Evolutionary conservation across 768 basidiomycete genomes (phyloP).

Genomic region (Collybiopsis luxurians): DNA sequence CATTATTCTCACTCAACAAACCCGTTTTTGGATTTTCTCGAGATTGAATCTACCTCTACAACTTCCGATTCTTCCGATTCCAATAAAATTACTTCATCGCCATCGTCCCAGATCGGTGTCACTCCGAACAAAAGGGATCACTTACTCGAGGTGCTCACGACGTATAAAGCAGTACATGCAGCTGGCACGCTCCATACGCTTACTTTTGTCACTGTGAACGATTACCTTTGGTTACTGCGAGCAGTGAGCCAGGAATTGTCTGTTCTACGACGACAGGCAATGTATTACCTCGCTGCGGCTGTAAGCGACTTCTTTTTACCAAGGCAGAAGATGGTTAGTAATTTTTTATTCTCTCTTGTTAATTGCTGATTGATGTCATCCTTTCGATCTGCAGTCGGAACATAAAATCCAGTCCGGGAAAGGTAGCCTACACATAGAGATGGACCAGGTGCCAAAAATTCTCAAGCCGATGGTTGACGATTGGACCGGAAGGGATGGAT

Average conservation of each 20-base stretch:
- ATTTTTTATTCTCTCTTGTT: background rate
- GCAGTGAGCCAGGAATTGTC: constrained; percentile 80
- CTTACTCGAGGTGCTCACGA: constrained; percentile 68
- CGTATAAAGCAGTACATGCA: constrained; percentile 78
- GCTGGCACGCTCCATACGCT: constrained; percentile 78
- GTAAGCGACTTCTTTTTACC: constrained; percentile 99
- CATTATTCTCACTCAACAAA: constrained; percentile 99
- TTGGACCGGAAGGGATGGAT: constrained; percentile 82
- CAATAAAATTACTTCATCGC: constrained; percentile 16
- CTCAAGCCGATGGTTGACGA: constrained; percentile 90
- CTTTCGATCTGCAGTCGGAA: constrained; percentile 63
- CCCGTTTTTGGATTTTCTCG: constrained; percentile 94
- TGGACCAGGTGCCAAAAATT: constrained; percentile 99
- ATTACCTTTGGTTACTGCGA: constrained; percentile 91
- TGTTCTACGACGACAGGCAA: constrained; percentile 60
- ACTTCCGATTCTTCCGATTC: background rate
- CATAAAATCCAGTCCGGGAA: constrained; percentile 99
- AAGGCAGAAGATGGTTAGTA: constrained; percentile 77
- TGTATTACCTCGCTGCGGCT: constrained; percentile 98
- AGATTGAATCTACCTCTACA: constrained; percentile 43
- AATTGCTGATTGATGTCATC: background rate
- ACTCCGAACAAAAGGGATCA: constrained; percentile 59
- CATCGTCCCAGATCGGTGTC: constrained; percentile 57
- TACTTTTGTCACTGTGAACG: constrained; percentile 92
- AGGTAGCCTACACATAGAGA: constrained; percentile 90